Evolutionary conservation across 495 filamentous ascomycete genomes (phyloP).

Genomic region (Penicillium chermesinum): DNA sequence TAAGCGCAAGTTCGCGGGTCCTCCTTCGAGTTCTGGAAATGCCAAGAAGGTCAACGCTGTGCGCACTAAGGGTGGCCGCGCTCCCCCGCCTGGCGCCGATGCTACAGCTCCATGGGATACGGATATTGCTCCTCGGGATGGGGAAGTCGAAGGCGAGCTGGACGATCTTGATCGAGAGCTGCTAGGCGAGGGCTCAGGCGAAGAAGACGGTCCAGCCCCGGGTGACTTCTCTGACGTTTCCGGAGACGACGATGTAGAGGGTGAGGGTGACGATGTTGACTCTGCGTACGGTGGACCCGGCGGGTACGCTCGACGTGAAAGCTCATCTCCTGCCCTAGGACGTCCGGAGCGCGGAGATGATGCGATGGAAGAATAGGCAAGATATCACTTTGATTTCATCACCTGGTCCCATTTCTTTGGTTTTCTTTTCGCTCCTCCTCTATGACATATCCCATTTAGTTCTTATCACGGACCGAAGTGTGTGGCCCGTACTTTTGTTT

Average conservation of each 20-base stretch:
- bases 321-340: constrained; percentile 28
- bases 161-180: constrained; percentile 51
- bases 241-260: constrained; percentile 28
- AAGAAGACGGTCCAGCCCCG: constrained; percentile 34
- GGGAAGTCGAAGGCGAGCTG: constrained; percentile 39
- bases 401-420: not conserved
- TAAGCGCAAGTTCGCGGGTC: constrained; percentile 36
- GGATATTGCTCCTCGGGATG: constrained; percentile 21
- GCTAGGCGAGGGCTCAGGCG: constrained; percentile 44
- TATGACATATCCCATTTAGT: not conserved
- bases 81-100: constrained; percentile 19
- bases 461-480: not conserved
- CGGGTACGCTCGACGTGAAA: constrained; percentile 36
- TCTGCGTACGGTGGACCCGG: constrained; percentile 38
- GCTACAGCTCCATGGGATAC: constrained; percentile 19
- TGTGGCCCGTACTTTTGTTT: not conserved
- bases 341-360: constrained; percentile 26
- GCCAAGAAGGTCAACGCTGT: constrained; percentile 22
- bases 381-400: constrained; percentile 4
- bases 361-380: constrained; percentile 29
- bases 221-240: constrained; percentile 30
- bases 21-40: constrained; percentile 19
- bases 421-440: constrained; percentile 7
- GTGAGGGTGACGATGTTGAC: constrained; percentile 40
- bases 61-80: constrained; percentile 30